phyloP scores from a whole-genome alignment of 352 stramenopile species.

The Phytophthora pisi region DNA sequence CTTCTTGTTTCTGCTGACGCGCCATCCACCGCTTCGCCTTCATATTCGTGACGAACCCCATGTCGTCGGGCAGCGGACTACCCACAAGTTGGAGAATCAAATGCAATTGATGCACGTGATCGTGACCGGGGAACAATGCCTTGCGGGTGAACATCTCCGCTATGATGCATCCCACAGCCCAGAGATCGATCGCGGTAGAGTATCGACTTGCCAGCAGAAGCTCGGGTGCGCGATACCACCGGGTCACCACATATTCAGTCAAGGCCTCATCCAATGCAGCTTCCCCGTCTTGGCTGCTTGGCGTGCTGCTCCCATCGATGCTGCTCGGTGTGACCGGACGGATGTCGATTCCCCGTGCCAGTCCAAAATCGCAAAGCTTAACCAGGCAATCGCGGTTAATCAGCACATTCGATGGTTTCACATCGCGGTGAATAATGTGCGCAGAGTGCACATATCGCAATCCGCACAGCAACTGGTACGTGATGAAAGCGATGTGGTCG shows the following conservation, averaged over 20 bases:
- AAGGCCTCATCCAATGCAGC: constrained; percentile 56
- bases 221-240: constrained; percentile 94
- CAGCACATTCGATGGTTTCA: constrained; percentile 97
- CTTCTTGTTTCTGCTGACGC: constrained; percentile 68
- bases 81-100: constrained; percentile 80
- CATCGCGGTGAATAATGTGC: constrained; percentile 90
- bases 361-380: constrained; percentile 91
- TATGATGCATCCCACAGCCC: constrained; percentile 98
- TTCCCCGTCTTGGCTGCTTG: constrained; percentile 46
- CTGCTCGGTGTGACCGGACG: constrained; percentile 29
- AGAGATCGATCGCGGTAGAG: constrained; percentile 94
- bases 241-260: constrained; percentile 94
- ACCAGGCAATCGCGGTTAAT: constrained; percentile 93
- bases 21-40: constrained; percentile 87
- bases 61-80: constrained; percentile 60
- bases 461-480: constrained; percentile 83
- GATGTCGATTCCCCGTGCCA: constrained; percentile 79
- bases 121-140: constrained; percentile 80
- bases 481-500: constrained; percentile 85
- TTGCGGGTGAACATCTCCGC: constrained; percentile 95
- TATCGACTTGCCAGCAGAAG: constrained; percentile 96
- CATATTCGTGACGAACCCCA: constrained; percentile 83
- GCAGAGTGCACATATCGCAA: constrained; percentile 88
- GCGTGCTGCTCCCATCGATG: constrained; percentile 31
- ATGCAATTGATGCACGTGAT: constrained; percentile 92